Conservation (phyloP, 495 filamentous ascomycete genomes). For the Aspergillus ellipticus region DNA sequence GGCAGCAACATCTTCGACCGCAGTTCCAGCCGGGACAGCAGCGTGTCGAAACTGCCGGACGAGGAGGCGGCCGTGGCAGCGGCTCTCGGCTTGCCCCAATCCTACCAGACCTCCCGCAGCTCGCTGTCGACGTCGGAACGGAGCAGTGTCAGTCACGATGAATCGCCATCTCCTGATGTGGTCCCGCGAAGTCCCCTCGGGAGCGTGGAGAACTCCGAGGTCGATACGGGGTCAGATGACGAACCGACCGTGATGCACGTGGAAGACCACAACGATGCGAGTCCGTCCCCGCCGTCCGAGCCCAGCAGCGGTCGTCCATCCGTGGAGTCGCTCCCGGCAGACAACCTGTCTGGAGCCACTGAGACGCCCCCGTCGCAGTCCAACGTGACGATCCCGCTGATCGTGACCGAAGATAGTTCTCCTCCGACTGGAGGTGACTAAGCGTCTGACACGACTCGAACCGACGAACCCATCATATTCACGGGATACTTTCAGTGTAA, state of each 20-base stretch:
- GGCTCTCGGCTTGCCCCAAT: constrained; percentile 59
- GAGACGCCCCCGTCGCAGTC: not conserved
- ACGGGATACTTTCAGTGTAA: too few species aligned
- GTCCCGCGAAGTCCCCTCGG: constrained; percentile 28
- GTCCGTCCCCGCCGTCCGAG: not conserved
- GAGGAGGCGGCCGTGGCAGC: constrained; percentile 71
- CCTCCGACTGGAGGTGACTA: not conserved
- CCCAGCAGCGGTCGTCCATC: not conserved
- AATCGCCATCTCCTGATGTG: constrained; percentile 26
- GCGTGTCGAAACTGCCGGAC: constrained; percentile 41
- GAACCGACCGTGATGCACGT: constrained; percentile 13
- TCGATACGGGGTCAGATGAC: constrained; percentile 38
- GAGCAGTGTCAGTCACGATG: constrained; percentile 36
- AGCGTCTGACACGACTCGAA: not conserved
- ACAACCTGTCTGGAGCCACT: not conserved
- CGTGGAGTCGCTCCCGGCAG: not conserved
- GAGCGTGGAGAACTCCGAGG: constrained; percentile 40
- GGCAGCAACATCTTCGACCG: constrained; percentile 55
- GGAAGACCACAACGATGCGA: constrained; percentile 10
- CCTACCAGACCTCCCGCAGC: constrained; percentile 36
- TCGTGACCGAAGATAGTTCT: constrained; percentile 17
- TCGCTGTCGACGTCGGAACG: constrained; percentile 50
- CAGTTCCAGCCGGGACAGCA: constrained; percentile 43
- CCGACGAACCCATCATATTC: too few species aligned
- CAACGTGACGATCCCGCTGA: constrained; percentile 20